Evolutionary conservation across 2,329 filamentous ascomycete species (phyloP).

Genomic region (Incumbomyces delicatus): DNA sequence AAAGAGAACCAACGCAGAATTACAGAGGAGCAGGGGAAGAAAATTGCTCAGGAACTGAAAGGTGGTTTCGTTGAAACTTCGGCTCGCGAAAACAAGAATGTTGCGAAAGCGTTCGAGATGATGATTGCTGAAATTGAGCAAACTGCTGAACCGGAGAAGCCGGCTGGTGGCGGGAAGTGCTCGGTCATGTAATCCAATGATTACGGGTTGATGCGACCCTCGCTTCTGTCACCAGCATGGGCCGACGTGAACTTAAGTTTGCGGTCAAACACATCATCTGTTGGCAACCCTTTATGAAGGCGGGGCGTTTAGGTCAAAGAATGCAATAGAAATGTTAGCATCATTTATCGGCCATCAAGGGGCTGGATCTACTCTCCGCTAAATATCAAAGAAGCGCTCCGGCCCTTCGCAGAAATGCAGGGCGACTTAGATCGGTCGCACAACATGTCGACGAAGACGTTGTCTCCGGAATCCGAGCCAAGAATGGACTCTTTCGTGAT

Average conservation of each 20-base stretch:
- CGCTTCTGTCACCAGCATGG: too few species aligned
- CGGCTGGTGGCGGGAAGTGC: conserved; percentile 72
- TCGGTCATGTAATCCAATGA: conserved; percentile 57
- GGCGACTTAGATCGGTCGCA: conserved; percentile 72
- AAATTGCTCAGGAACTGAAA: conserved; percentile 73
- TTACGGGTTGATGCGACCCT: too few species aligned
- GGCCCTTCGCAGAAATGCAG: conserved; percentile 72
- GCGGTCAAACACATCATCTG: too few species aligned
- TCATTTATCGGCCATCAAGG: conserved; percentile 60
- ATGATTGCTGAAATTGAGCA: conserved; percentile 95
- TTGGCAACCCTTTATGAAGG: too few species aligned
- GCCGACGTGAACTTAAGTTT: too few species aligned
- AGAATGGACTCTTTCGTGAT: conserved; percentile 78
- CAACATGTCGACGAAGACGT: conserved; percentile 40
- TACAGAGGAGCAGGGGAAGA: conserved; percentile 71
- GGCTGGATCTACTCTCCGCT: conserved; percentile 69
- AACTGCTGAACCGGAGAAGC: conserved; percentile 78
- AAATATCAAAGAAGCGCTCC: conserved; percentile 89
- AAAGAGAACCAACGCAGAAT: conserved; percentile 71
- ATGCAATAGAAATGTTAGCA: too few species aligned
- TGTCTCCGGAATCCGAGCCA: conserved; percentile 30
- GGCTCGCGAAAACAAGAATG: conserved; percentile 89
- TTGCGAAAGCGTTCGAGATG: conserved; percentile 82
- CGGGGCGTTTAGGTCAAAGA: too few species aligned
- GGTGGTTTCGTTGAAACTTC: conserved; percentile 94